Base-by-base conservation (phyloP, 345 rosid genomes). In the Rhizophora apiculata region DNA sequence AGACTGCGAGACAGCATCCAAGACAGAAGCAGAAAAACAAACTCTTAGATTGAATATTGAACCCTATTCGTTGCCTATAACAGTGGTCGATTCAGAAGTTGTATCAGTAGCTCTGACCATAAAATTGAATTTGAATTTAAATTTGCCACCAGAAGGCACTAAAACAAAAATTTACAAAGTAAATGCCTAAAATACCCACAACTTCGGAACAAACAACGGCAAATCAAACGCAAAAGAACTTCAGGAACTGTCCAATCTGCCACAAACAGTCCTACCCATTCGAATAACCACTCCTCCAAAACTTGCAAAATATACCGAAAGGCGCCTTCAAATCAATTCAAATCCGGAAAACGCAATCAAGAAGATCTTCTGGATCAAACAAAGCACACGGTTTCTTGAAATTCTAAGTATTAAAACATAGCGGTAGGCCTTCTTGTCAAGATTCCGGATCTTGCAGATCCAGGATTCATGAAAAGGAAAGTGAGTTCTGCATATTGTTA, bases 361-460 rank as follows among this genome's bases (percentile, higher is more conserved):
- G 34, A 63, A 75, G 58, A 63, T 65, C 66, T n/a, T 27, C 37
- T 8, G 57, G 71, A 74, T 72, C 74, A 43, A 43, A 29, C 31
- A 58, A 71, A 72, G 65, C 52, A 58, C 9, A 36, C 43, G 54
- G 55, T 30, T 11, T 30, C 37, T n/a, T 24, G 60, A 27, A 24
- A 24, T 56, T 56, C 60, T 18, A 56, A 3, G 16, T 5, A 22
- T 21, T 15, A 15, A 55, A 55, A 26, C 24, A 55, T 18, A 22
- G 15, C 60, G 30, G 16, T 4, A 55, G 29, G 60, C 27, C 21
- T 55, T 54, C 27, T 8, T 9, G 27, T 8, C 27, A 8, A 55
- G 29, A 72, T 67, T 77, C 53, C 58, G 57, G 72, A 79, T 70
- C 76, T 68, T 46, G 58, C 57, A 72, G 87, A 84, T 83, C 88